Conservation (phyloP, 2,329 filamentous ascomycete genomes). For the Diaporthe nobilis region DNA sequence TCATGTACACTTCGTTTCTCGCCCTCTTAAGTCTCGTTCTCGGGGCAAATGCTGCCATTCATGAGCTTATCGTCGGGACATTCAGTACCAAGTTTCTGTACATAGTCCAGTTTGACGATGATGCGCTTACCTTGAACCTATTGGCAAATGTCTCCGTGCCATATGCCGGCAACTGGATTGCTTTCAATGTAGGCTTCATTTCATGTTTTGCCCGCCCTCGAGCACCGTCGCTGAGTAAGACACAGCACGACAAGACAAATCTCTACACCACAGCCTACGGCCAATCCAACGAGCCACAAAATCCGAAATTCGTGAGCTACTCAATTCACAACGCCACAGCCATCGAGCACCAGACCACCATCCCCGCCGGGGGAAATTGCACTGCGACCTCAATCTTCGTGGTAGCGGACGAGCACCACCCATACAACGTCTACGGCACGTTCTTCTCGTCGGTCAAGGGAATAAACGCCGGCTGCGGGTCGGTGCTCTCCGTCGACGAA, state of each 20-base stretch:
- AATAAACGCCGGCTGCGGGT: conserved; percentile 1
- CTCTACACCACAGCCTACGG: conserved; percentile 24
- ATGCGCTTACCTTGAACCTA: conserved; percentile 44
- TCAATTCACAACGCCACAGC: background rate
- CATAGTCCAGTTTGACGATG: conserved; percentile 51
- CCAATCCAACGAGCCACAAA: background rate
- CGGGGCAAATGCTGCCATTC: conserved; percentile 35
- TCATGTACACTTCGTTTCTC: background rate
- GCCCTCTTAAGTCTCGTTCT: background rate
- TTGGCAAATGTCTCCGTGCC: conserved; percentile 44
- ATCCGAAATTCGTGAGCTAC: conserved; percentile 22
- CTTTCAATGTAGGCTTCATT: conserved; percentile 6
- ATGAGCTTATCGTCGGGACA: conserved; percentile 50
- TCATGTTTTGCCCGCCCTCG: background rate
- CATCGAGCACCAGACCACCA: conserved; percentile 2
- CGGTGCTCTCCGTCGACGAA: background rate
- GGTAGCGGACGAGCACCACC: background rate
- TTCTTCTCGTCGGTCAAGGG: conserved; percentile 1
- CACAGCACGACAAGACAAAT: conserved; percentile 21
- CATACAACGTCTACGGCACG: conserved; percentile 6
- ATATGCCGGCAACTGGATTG: conserved; percentile 24
- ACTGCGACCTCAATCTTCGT: conserved; percentile 22
- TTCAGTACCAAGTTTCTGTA: conserved; percentile 50
- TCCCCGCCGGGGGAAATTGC: conserved; percentile 8
- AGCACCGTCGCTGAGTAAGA: background rate